Base-by-base conservation (phyloP, 192 early-diverging fungal species). In the Tieghemiomyces parasiticus region DNA sequence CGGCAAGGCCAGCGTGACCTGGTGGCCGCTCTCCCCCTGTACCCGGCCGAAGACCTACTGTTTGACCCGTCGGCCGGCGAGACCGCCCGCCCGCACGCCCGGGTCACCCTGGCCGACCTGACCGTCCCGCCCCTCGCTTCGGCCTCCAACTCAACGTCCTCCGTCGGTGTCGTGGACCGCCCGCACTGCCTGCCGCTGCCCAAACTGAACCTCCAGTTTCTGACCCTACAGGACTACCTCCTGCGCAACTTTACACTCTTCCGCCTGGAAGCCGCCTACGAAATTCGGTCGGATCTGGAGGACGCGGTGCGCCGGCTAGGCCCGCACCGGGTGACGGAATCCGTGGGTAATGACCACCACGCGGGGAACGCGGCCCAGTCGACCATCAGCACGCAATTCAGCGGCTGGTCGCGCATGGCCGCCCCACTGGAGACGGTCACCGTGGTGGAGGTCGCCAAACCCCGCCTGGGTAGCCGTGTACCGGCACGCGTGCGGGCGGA, bases 391-490 rank as follows among this genome's bases (percentile, higher is more conserved):
- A 30, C 29, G 28, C 59, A 60, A 24, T 98, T 95, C 71, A 69
- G 68, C 1, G 95, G 96, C 32, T 97, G 95, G 93, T 84, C 91
- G 10, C 73, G 93, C 45, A 97, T 95, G 86, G 96, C 89, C 0
- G 63, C 82, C 34, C 81, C 82, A 0, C 78, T 95, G 46, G 76
- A 77, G 4, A 56, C 70, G 51, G 79, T 91, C 60, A 72, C 69
- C 4, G 74, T 95, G 30, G 76, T 82, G 1, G 85, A 92, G 62
- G 78, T 94, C 3, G 82, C 76, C 0, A 67, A 78, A 35, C 80
- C 91, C 20, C 76, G 80, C 47, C 66, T 93, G 6, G 84, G 83
- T 0, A 80, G 63, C 63, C 61, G 53, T 55, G 53, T 26, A 67
- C 90, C 89, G 14, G 67, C 81, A 8, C 71, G 64, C 38, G 92